phyloP scores from a whole-genome alignment of 108 stramenopile species.

The Nannochloropsis oceanica region DNA sequence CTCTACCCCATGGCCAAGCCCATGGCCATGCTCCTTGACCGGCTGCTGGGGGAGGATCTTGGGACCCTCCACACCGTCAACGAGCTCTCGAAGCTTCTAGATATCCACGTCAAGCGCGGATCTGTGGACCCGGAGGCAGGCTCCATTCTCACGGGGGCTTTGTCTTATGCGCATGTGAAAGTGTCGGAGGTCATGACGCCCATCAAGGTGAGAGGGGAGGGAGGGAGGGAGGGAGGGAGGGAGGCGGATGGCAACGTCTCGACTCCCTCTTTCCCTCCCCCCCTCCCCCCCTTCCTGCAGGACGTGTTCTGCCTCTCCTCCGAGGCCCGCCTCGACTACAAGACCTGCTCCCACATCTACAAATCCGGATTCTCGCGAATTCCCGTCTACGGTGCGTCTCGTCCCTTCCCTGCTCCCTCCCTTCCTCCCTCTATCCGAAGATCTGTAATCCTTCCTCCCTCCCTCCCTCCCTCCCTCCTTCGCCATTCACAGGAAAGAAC shows the following conservation, averaged over 20 bases:
- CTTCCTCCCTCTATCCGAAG: not conserved
- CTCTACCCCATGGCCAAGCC: slow-evolving; percentile 61
- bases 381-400: slow-evolving; percentile 53
- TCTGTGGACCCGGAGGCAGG: slow-evolving; percentile 67
- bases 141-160: slow-evolving; percentile 79
- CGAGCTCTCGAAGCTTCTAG: slow-evolving; percentile 72
- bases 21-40: slow-evolving; percentile 40
- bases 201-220: slow-evolving; percentile 1
- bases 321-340: slow-evolving; percentile 68
- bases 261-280: not conserved
- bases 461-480: not conserved
- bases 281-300: not conserved
- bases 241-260: not conserved
- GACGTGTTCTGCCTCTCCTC: slow-evolving; percentile 80
- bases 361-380: slow-evolving; percentile 81
- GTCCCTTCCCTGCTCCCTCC: not conserved
- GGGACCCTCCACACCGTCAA: slow-evolving; percentile 68
- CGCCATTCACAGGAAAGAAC: slow-evolving; percentile 34
- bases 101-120: slow-evolving; percentile 72
- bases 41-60: not conserved
- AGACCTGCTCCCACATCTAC: slow-evolving; percentile 82
- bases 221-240: not conserved
- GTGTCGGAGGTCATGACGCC: slow-evolving; percentile 90
- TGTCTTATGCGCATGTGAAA: slow-evolving; percentile 58
- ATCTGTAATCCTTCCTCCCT: not conserved